These are phyloP conservation scores for Talaromyces sp. DNA, from an alignment of 2,329 filamentous ascomycete species.

Conservation along the genomic window DNA sequence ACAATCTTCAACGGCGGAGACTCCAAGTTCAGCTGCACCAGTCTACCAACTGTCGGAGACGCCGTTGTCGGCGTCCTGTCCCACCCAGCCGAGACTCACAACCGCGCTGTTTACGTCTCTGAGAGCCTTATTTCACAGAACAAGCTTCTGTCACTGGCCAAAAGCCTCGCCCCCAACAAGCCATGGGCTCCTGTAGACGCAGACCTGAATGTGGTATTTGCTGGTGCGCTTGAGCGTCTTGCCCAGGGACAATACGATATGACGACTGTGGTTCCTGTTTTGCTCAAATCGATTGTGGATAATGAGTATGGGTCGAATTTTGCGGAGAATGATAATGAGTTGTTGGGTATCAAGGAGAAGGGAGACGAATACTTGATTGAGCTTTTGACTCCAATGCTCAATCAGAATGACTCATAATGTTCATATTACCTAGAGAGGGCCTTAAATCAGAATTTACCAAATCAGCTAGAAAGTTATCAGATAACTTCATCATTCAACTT, in stretches of 20 bases:
- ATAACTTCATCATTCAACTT: too few relatives aligned
- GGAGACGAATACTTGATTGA: constrained; percentile 10
- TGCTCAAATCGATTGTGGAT: constrained; percentile 2
- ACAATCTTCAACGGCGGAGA: constrained; percentile 9
- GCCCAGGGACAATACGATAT: constrained; percentile 10
- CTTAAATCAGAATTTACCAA: too few relatives aligned
- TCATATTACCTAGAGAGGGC: too few relatives aligned
- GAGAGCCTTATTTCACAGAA: constrained; percentile 8
- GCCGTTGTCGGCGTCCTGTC: constrained; percentile 9
- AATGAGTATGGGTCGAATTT: background rate
- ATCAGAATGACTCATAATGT: background rate
- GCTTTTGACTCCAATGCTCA: constrained; percentile 9
- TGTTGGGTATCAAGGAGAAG: constrained; percentile 14
- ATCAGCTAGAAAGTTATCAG: too few relatives aligned
- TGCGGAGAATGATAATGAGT: constrained; percentile 10
- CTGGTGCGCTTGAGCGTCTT: constrained; percentile 9
- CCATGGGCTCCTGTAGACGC: constrained; percentile 13
- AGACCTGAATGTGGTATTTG: constrained; percentile 3
- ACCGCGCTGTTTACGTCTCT: constrained; percentile 6
- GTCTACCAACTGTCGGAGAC: constrained; percentile 10
- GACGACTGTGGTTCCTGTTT: background rate
- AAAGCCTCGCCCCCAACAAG: background rate
- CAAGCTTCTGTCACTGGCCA: background rate
- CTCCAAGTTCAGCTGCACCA: constrained; percentile 8
- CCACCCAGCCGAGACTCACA: constrained; percentile 1